Conservation (phyloP, 495 filamentous ascomycete genomes). For the Penicillium samsonianum region DNA sequence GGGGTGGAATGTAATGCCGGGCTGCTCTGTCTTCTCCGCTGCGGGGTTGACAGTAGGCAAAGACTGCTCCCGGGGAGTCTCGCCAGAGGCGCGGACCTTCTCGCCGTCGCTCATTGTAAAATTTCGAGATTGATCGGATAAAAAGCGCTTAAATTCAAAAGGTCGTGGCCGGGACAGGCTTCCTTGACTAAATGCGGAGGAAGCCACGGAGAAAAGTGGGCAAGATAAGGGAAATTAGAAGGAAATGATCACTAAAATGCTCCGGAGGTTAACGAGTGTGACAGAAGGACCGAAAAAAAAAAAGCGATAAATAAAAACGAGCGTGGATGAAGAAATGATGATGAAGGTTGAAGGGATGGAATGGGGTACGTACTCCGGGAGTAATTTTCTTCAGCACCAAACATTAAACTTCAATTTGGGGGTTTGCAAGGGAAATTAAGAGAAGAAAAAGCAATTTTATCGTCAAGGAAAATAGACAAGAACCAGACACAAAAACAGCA, state of each 20-base stretch:
- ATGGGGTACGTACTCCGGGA: slow-evolving; percentile 26
- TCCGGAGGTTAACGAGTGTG: slow-evolving; percentile 26
- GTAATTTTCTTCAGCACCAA: slow-evolving; percentile 16
- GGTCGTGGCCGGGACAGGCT: slow-evolving; percentile 52
- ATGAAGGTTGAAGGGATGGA: slow-evolving; percentile 26
- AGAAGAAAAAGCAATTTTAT: slow-evolving; percentile 7
- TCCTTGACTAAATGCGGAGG: slow-evolving; percentile 48
- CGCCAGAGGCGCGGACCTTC: slow-evolving; percentile 78
- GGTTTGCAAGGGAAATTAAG: slow-evolving; percentile 11
- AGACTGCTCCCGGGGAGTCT: slow-evolving; percentile 63
- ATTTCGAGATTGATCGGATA: slow-evolving; percentile 47
- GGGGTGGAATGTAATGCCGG: slow-evolving; percentile 71
- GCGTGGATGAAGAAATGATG: slow-evolving; percentile 36
- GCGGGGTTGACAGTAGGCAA: slow-evolving; percentile 78
- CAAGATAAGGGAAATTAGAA: slow-evolving; percentile 17
- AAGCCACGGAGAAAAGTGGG: slow-evolving; percentile 45
- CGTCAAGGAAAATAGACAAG: slow-evolving; percentile 8
- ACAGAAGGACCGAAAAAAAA: slow-evolving; percentile 26
- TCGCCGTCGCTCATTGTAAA: slow-evolving; percentile 68
- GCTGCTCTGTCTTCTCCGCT: slow-evolving; percentile 64
- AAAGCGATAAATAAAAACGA: slow-evolving; percentile 29
- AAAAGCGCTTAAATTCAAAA: slow-evolving; percentile 53
- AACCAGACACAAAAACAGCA: neutral
- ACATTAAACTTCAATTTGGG: neutral
- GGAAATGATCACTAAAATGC: slow-evolving; percentile 25